Base-by-base conservation (phyloP, 148 eudicot genomes). In the Euryodendron excelsum region DNA sequence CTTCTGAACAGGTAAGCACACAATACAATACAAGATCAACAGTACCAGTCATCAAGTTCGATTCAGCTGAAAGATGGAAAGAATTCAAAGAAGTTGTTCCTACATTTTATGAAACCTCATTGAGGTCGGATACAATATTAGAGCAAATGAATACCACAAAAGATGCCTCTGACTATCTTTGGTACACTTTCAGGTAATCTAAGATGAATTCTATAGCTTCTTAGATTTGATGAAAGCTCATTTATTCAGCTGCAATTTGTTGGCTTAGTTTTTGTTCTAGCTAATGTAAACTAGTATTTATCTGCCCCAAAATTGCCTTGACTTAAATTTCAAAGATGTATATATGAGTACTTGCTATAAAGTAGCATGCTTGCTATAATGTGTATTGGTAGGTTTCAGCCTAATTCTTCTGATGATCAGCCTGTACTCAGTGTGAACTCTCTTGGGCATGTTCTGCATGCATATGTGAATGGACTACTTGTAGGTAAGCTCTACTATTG, bases 91-190 rank as follows among this genome's bases (percentile, higher is more conserved):
- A 91, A 59, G 75, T 36, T 4, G 23, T 87, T 48, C 90, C 91
- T 9, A 52, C n/a, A 10, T 91, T 82, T 68, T 82, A 81, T n/a
- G 82, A 85, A 14, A 81, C 88, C 30, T 61, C 81, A 47, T 17
- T 81, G 78, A 89, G 80, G 65, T 80, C 91, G 0, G 67, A 87
- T 34, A 33, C 74, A 60, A 81, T 88, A 82, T 74, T 90, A 79
- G 96, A 91, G 41, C 96, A 91, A 27, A 84, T 80, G 80, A 84
- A 80, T 62, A 80, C 89, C 1, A 86, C 96, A 62, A 86, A 88
- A 74, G 93, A 88, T 61, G 33, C 23, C 44, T 82, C 91, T 41
- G 91, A 88, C 75, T 88, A 86, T 79, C 84, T 88, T 23, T 88
- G 91, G 91, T 88, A 86, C 84, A 86, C 86, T 37, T 34, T 84